phyloP scores from a whole-genome alignment of 1,284 basidiomycete species.

The Acaromyces ingoldii region DNA sequence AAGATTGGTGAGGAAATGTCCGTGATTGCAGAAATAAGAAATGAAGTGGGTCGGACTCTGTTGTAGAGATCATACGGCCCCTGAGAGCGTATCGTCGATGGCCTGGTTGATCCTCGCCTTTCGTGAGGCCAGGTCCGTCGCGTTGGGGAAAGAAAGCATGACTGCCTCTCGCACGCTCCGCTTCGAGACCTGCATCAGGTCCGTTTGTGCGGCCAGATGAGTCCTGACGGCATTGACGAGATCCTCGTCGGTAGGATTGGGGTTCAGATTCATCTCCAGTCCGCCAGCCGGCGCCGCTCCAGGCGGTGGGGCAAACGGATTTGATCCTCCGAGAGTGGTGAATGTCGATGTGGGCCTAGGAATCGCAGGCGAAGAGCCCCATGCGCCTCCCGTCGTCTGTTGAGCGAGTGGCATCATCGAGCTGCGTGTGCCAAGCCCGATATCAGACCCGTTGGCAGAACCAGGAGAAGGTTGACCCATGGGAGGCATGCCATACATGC shows the following conservation, averaged over 20 bases:
- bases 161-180: conserved; percentile 44
- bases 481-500: conserved; percentile 3
- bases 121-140: conserved; percentile 23
- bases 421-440: background rate
- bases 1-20: background rate
- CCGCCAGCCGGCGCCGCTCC: conserved; percentile 8
- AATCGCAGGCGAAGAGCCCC: background rate
- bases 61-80: no score
- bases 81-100: conserved; percentile 46
- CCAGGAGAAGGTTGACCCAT: no score
- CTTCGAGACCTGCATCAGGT: conserved; percentile 48
- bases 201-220: conserved; percentile 45
- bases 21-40: background rate
- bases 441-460: background rate
- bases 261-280: conserved; percentile 22
- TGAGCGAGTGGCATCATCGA: conserved; percentile 29
- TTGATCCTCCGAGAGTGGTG: conserved; percentile 6
- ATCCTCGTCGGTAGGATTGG: conserved; percentile 39
- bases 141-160: conserved; percentile 45
- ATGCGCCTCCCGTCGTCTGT: conserved; percentile 26
- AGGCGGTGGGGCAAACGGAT: conserved; percentile 23
- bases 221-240: conserved; percentile 33
- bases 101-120: conserved; percentile 45
- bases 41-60: no score
- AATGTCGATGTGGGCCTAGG: background rate